Conservation (phyloP, 2,329 filamentous ascomycete genomes). For the Colletotrichum scovillei region DNA sequence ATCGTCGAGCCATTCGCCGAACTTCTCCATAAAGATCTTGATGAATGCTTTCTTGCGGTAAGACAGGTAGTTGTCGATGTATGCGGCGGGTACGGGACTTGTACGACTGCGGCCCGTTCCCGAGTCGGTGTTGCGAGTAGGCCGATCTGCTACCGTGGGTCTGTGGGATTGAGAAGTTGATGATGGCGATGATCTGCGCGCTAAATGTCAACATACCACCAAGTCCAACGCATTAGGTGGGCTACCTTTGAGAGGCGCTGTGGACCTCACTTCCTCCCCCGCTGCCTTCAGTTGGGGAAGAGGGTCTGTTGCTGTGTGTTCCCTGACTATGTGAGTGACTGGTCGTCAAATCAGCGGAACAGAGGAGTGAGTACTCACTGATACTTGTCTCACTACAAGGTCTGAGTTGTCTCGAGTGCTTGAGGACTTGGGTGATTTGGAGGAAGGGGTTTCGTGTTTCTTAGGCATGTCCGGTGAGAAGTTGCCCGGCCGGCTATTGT, state of each 20-base stretch:
- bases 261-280: constrained; percentile 12
- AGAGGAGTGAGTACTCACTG: background rate
- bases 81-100: too few species aligned
- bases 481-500: background rate
- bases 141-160: too few species aligned
- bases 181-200: too few species aligned
- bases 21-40: too few species aligned
- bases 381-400: constrained; percentile 29
- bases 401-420: constrained; percentile 8
- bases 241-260: background rate
- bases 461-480: constrained; percentile 26
- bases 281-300: background rate
- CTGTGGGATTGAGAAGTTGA: too few species aligned
- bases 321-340: background rate
- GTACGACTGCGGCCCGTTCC: too few species aligned
- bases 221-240: background rate
- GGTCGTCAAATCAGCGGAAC: too few species aligned
- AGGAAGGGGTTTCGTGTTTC: constrained; percentile 10
- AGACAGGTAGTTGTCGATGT: too few species aligned
- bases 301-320: constrained; percentile 2
- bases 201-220: too few species aligned
- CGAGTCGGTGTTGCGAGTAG: too few species aligned
- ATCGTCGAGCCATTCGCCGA: too few species aligned
- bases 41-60: too few species aligned
- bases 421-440: constrained; percentile 17